Conservation (phyloP, 1,284 basidiomycete species). For the Fomitopsis palustris region DNA sequence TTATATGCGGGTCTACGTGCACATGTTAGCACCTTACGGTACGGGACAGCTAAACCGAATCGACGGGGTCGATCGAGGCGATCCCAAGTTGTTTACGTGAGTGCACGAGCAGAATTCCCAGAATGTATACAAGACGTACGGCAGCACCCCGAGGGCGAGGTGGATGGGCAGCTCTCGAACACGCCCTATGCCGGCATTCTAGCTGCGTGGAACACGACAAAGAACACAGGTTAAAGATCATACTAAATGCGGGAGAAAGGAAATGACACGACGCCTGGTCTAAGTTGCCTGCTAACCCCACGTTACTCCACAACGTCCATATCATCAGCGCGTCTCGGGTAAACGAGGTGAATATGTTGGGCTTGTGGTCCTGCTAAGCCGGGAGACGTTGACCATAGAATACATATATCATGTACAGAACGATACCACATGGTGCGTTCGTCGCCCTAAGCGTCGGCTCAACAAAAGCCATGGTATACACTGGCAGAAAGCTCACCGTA, state of each 20-base stretch:
- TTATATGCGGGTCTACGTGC: not conserved
- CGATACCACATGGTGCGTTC: not conserved
- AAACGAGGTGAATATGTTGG: not conserved
- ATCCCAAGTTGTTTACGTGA: not conserved
- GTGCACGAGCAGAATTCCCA: not conserved
- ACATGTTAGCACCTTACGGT: not conserved
- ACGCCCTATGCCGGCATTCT: not conserved
- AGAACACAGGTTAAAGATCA: not conserved
- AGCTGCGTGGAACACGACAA: not conserved
- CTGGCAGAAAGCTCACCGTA: not conserved
- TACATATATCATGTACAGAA: not conserved
- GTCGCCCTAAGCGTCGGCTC: not conserved
- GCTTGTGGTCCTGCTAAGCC: not conserved
- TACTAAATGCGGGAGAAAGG: not conserved
- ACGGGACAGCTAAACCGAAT: not conserved
- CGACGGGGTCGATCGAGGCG: not conserved
- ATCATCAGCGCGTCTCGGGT: not conserved
- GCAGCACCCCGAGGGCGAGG: not conserved
- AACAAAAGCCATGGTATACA: not conserved
- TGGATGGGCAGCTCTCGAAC: not conserved
- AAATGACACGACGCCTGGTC: constrained; percentile 1
- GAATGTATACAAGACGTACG: not conserved
- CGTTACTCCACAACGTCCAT: not conserved
- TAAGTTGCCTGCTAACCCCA: not conserved
- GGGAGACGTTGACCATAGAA: not conserved